phyloP scores from a whole-genome alignment of 176 grass and related monocot genomes.

The Secale cereale region DNA sequence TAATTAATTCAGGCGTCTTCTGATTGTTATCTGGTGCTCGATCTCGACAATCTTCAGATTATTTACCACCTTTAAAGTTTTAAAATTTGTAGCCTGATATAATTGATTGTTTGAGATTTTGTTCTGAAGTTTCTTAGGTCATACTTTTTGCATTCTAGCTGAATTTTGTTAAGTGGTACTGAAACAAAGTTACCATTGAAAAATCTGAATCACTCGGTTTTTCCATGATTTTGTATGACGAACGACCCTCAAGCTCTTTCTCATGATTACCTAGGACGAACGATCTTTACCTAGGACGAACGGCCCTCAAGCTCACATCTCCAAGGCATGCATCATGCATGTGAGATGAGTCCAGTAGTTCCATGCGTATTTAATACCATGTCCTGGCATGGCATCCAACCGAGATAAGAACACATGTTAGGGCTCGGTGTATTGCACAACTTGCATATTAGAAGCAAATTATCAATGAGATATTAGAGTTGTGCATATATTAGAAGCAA shows the following conservation, averaged over 20 bases:
- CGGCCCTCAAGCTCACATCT: background rate
- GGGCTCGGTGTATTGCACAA: background rate
- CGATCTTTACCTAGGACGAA: background rate
- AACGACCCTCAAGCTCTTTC: background rate
- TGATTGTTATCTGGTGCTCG: too few species aligned
- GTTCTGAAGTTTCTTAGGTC: too few species aligned
- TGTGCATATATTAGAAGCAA: background rate
- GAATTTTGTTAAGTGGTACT: too few species aligned
- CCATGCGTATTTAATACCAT: background rate
- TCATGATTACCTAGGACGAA: background rate
- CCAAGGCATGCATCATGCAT: background rate
- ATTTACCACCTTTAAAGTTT: too few species aligned
- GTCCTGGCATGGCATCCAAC: background rate
- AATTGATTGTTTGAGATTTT: too few species aligned
- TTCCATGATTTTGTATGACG: background rate
- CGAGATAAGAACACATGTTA: background rate
- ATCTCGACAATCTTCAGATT: too few species aligned
- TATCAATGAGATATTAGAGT: background rate
- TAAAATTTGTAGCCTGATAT: too few species aligned
- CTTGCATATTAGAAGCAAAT: background rate
- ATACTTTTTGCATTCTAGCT: too few species aligned
- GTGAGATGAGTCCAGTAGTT: background rate
- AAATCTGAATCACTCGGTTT: background rate
- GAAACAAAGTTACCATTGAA: too few species aligned
- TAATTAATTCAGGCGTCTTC: too few species aligned